Base-by-base conservation (phyloP, 306 rosid genomes). In the Potentilla sterilis region DNA sequence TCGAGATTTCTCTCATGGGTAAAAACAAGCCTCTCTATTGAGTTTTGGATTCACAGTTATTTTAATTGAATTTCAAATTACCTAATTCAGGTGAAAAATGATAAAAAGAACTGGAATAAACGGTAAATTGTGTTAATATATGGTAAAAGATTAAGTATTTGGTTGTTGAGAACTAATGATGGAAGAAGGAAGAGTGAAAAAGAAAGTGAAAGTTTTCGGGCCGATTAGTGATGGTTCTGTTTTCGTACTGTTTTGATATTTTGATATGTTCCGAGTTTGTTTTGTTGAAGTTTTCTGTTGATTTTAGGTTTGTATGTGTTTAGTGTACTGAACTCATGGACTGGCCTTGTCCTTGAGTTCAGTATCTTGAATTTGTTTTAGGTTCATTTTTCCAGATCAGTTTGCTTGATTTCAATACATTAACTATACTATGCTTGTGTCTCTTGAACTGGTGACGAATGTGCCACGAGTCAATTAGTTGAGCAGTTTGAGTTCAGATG, bases 1-100 rank as follows among this genome's bases (percentile, higher is more conserved):
- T 95, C 9, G 98, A 95, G 82, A 89, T 92, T 72, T 90, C 98
- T 90, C 96, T 95, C 34, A 86, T 87, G 97, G 98, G 98, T 95
- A 90, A 12, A 12, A 3, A 1, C 40, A 7, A 0, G 5, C 62
- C 8, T 24, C 35, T 9, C 15, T 65, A 35, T 75, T 8, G 13
- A 41, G 5, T 5, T 40, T 64, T 6, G 21, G 12, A 64, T 70
- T 34, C 0, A 1, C 22, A 34, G 61, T 59, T 15, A 28, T 61
- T 16, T 47, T 47, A 15, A 3, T 76, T 41, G 42, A 68, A 42
- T 42, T n/a, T 0, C 34, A 32, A 63, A 46, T 46, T 59, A 11
- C 9, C 12, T 43, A 9, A 0, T 12, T 58, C 14, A 12, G 35
- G 65, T 24, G 10, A 10, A 59, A 7, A 7, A 0, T 54, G 12